Conservation (phyloP, 1,284 basidiomycete genomes). For the Papiliotrema laurentii region DNA sequence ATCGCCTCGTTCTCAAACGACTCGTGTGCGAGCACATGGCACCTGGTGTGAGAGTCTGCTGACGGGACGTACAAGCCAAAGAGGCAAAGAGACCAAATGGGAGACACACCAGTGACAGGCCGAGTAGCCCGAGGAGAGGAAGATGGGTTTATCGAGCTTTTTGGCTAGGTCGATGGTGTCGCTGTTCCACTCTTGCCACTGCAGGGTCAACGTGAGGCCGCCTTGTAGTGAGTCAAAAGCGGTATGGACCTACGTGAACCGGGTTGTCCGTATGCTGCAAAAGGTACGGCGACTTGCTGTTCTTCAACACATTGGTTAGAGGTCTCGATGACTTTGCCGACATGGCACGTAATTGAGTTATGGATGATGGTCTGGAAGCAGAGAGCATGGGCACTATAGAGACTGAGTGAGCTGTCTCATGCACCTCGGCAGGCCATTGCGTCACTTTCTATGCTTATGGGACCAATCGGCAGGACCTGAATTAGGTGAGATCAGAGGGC, state of each 20-base stretch:
- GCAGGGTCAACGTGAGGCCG: neutral
- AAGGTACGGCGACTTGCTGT: constrained; percentile 51
- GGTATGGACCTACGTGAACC: constrained; percentile 29
- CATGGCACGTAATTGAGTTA: too few relatives aligned
- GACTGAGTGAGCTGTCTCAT: too few relatives aligned
- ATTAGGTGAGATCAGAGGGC: too few relatives aligned
- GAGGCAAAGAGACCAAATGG: neutral
- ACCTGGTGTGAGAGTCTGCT: too few relatives aligned
- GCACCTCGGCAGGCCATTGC: too few relatives aligned
- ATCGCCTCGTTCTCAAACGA: constrained; percentile 50
- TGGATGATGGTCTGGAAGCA: too few relatives aligned
- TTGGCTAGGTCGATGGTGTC: constrained; percentile 49
- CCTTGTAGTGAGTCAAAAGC: neutral
- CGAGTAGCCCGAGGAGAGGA: constrained; percentile 52
- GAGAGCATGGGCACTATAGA: too few relatives aligned
- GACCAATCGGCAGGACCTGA: too few relatives aligned
- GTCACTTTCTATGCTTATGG: too few relatives aligned
- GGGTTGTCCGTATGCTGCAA: constrained; percentile 53
- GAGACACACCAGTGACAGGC: constrained; percentile 39
- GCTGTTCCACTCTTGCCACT: constrained; percentile 52
- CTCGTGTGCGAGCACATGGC: constrained; percentile 46
- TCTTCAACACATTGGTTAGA: constrained; percentile 42
- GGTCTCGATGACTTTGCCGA: neutral
- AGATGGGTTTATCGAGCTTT: constrained; percentile 49
- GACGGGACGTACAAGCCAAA: neutral